A percentile compares a stretch with the other conserved stretches of the same genome.
Evolutionary conservation across 2,329 filamentous ascomycete species (phyloP).

Genomic region (Verticillium albo-atrum): DNA sequence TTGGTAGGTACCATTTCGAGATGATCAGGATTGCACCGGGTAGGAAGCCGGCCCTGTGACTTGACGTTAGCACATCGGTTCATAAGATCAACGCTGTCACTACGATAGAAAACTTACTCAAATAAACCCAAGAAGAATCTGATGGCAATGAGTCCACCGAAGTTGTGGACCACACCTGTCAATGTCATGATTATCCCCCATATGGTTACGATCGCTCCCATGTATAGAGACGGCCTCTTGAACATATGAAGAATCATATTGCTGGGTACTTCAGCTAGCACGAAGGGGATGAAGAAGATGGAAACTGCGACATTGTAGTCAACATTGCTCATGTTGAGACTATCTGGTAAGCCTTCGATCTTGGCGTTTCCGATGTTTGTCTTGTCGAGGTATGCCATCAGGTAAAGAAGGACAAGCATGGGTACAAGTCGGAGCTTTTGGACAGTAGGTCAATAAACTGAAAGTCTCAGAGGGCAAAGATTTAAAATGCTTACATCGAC

Average conservation of each 20-base stretch:
- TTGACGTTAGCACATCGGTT: not conserved
- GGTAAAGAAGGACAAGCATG: constrained; percentile 24
- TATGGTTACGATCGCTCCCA: constrained; percentile 26
- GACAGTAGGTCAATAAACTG: not conserved
- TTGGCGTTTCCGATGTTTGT: constrained; percentile 46
- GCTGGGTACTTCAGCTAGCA: constrained; percentile 34
- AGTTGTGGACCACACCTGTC: constrained; percentile 31
- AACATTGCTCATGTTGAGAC: constrained; percentile 44
- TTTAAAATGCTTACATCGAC: constrained; percentile 17
- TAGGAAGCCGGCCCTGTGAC: constrained; percentile 23
- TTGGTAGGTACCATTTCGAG: constrained; percentile 26
- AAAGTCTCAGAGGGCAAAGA: not conserved
- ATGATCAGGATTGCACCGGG: constrained; percentile 25
- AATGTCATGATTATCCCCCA: constrained; percentile 34
- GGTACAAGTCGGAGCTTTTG: constrained; percentile 19
- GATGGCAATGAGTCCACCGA: constrained; percentile 30
- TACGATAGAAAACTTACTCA: constrained; percentile 25
- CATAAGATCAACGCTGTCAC: too few relatives aligned
- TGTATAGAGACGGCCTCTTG: constrained; percentile 37
- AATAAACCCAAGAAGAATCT: constrained; percentile 34
- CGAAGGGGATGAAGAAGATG: constrained; percentile 60
- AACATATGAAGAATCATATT: constrained; percentile 33
- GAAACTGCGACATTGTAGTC: constrained; percentile 59
- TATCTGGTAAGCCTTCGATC: constrained; percentile 48
- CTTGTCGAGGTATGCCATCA: constrained; percentile 24